Base-by-base conservation (phyloP, 2,329 filamentous ascomycete species). In the Teratosphaeria epicoccoides region DNA sequence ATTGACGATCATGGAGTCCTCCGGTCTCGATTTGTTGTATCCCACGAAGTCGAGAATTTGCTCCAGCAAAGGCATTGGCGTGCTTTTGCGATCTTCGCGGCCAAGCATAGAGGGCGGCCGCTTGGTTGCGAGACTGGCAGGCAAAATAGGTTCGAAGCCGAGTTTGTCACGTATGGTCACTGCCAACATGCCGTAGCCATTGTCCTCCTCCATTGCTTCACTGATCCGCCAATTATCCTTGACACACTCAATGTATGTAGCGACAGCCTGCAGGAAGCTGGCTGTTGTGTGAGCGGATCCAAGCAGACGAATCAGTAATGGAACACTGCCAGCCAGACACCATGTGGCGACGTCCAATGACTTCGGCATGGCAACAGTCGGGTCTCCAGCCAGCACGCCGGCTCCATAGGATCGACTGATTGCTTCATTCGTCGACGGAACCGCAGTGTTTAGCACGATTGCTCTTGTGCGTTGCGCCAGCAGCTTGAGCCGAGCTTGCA, bases 151-250 rank as follows among this genome's bases (percentile, higher is more conserved):
- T n/a, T 69, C 71, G 47, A 70, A 63, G 4, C 85, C 85, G 26
- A 95, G 75, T 66, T 95, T 96, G 50, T 87, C 86, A 50, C 88
- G 83, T 23, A 98, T 71, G 17, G 97, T 76, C 68, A 89, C 82
- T 40, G 86, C 86, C 48, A 98, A 72, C 29, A 97, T 87, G 24
- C 87, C 85, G 65, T 96, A 98, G 0, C 91, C 94, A 59, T 94
- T 93, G 54, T 95, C 89, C 61, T 87, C 84, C 68, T 98, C 93
- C 86, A 98, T 96, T 24, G 93, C 90, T 67, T 98, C 94, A 59
- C 93, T 97, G 59, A 97, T 97, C 57, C 93, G 81, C 93, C 94
- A 98, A 65, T 87, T 97, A 57, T 87, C 85, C 58, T 87, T 85
- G 47, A 96, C 86, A 54, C 87, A 88, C 57, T 87, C 82, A 56